phyloP scores from a whole-genome alignment of 2,329 filamentous ascomycete genomes.

The Trichoderma sp. region DNA sequence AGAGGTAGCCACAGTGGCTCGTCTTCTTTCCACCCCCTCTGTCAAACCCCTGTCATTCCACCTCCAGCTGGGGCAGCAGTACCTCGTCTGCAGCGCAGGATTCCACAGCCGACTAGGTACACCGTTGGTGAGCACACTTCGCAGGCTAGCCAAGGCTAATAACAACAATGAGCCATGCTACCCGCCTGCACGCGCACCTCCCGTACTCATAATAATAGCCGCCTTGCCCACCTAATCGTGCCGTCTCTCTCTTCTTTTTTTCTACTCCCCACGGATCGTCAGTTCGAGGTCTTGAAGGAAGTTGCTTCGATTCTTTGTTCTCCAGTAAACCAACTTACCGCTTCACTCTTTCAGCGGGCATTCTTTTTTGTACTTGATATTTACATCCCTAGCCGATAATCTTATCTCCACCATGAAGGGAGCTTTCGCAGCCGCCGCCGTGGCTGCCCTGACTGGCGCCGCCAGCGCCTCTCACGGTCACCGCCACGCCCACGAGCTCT shows the following conservation, averaged over 20 bases:
- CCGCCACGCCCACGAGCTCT: slow-evolving; percentile 64
- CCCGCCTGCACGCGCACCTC: slow-evolving; percentile 23
- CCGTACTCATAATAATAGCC: slow-evolving; percentile 40
- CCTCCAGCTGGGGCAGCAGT: slow-evolving; percentile 13
- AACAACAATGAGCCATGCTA: slow-evolving; percentile 19
- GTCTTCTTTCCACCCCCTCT: slow-evolving; percentile 21
- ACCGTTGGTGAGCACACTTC: slow-evolving; percentile 16
- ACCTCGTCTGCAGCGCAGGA: slow-evolving; percentile 18
- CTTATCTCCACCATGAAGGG: slow-evolving; percentile 68
- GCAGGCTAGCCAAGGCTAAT: slow-evolving; percentile 4
- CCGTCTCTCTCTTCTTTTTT: slow-evolving; percentile 37
- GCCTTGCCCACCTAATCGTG: slow-evolving; percentile 42
- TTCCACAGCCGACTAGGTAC: slow-evolving; percentile 17
- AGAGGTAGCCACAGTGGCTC: slow-evolving; percentile 32
- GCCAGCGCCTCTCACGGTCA: slow-evolving; percentile 61
- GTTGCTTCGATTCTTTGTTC: slow-evolving; percentile 48
- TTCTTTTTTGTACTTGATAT: slow-evolving; percentile 48
- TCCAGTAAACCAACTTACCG: slow-evolving; percentile 55
- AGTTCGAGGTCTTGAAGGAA: slow-evolving; percentile 55
- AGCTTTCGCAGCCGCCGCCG: slow-evolving; percentile 64
- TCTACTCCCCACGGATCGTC: slow-evolving; percentile 45
- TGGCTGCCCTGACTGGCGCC: slow-evolving; percentile 58
- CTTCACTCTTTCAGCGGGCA: slow-evolving; percentile 90
- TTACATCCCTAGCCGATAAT: slow-evolving; percentile 22
- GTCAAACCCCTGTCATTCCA: slow-evolving; percentile 15